Conservation (phyloP, 768 basidiomycete genomes). For the Leccinum olivaceopallidum region DNA sequence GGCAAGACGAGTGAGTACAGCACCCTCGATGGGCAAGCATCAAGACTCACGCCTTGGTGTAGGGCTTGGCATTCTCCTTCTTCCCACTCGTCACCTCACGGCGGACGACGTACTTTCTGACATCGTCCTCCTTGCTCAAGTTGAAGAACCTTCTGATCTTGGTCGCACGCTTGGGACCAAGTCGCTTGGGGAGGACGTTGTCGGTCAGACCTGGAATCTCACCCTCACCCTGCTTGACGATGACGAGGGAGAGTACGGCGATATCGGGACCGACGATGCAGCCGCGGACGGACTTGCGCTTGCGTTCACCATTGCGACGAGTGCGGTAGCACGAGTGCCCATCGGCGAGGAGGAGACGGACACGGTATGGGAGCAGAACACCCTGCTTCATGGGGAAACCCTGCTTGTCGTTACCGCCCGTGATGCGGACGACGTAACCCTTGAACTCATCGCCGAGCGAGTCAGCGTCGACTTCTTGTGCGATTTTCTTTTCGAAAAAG, state of each 20-base stretch:
- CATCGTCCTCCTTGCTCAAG: constrained; percentile 96
- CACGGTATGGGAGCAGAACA: constrained; percentile 92
- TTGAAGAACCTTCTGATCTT: constrained; percentile 99
- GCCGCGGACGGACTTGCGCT: constrained; percentile 98
- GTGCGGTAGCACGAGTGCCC: constrained; percentile 98
- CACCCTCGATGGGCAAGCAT: not conserved
- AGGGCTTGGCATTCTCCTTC: constrained; percentile 90
- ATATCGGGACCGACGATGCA: constrained; percentile 98
- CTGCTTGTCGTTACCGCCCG: constrained; percentile 98
- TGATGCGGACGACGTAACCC: constrained; percentile 96
- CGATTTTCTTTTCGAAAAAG: constrained; percentile 97
- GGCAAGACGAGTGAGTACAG: constrained; percentile 3
- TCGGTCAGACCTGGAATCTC: constrained; percentile 94
- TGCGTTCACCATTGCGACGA: constrained; percentile 92
- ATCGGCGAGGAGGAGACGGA: constrained; percentile 88
- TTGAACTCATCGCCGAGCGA: constrained; percentile 93
- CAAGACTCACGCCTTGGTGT: constrained; percentile 88
- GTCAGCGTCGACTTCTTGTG: constrained; percentile 93
- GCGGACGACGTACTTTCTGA: constrained; percentile 94
- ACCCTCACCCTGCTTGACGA: constrained; percentile 93
- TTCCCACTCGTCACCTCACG: constrained; percentile 87
- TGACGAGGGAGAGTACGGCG: constrained; percentile 88
- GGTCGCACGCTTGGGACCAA: constrained; percentile 96
- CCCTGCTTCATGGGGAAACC: constrained; percentile 99
- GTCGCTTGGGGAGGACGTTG: constrained; percentile 87